Base-by-base conservation (phyloP, 148 eudicot species). In the Fagopyrum tataricum region DNA sequence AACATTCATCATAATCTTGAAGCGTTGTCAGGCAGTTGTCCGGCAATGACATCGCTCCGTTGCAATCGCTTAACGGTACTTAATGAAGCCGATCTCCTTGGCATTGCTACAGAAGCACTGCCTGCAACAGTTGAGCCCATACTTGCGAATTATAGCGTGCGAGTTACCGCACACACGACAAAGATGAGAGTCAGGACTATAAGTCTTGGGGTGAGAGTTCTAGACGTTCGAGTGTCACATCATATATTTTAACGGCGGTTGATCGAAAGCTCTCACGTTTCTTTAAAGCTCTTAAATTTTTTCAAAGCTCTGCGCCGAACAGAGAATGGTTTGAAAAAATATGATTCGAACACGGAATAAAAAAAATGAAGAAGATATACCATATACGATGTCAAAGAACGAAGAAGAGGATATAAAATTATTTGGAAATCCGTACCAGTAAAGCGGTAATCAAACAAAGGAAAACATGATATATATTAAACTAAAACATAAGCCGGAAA, bases 71-170 rank as follows among this genome's bases (percentile, higher is more conserved):
- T 7, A 64, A 37, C 69, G 69, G 69, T 64, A 64, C 69, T 85
- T 85, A 49, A 82, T 80, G 44, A 85, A 85, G 44, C 88, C 88
- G 61, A 85, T 85, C 70, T 82, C 86, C 79, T 85, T 85, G 72
- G 88, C 86, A 42, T 85, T 85, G 78, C 84, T 85, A 74, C 83
- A 83, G 79, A 85, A 85, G 79, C 88, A 85, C 49, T 85, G 88
- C 67, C 88, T 85, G 82, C 88, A 85, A 82, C 88, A 85, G 86
- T 82, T 85, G 48, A 85, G 78, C 42, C 86, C 88, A 24, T 85
- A 85, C 75, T 85, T 85, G n/a, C 87, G 81, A 31, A 84, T 84
- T 12, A 84, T 39, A 0, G 78, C 85, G 68, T 84, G 87, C 31
- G 87, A 78, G 37, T 84, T 84, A 40, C 87, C 87, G 56, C 85